phyloP scores from a whole-genome alignment of 257 asterid genomes.

The Lycium ferocissimum region DNA sequence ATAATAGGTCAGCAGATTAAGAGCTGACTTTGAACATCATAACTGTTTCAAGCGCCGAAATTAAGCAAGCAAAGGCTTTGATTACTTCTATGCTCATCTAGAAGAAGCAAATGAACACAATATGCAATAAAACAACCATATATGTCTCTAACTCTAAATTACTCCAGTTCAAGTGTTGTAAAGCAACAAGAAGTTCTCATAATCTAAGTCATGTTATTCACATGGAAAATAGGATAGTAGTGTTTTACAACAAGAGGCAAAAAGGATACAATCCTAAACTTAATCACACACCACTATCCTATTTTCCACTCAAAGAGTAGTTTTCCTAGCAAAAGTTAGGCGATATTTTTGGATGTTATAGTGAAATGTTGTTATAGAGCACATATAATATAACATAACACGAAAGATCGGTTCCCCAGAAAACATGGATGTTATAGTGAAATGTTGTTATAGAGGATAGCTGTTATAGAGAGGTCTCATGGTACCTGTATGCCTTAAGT shows the following conservation, averaged over 20 bases:
- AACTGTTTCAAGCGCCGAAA: not conserved
- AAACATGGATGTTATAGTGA: too few species aligned
- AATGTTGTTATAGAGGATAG: too few species aligned
- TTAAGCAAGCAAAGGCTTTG: not conserved
- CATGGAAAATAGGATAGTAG: not conserved
- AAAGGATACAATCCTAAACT: not conserved
- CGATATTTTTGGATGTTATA: not conserved
- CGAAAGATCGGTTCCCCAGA: too few species aligned
- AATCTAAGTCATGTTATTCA: not conserved
- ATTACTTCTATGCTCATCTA: not conserved
- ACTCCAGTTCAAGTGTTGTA: not conserved
- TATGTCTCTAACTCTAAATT: not conserved
- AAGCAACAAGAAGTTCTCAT: not conserved
- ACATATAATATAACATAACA: too few species aligned
- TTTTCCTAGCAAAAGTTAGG: not conserved
- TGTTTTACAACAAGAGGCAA: not conserved
- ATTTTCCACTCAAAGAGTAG: not conserved
- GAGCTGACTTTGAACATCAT: not conserved
- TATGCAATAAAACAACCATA: not conserved
- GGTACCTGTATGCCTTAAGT: constrained; percentile 87
- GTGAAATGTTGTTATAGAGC: too few species aligned
- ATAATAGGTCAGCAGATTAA: not conserved
- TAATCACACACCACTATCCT: not conserved
- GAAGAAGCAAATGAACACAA: not conserved
- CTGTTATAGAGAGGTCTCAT: too few species aligned